phyloP scores from a whole-genome alignment of 208 protist genomes.

The Trypanosoma congolense region DNA sequence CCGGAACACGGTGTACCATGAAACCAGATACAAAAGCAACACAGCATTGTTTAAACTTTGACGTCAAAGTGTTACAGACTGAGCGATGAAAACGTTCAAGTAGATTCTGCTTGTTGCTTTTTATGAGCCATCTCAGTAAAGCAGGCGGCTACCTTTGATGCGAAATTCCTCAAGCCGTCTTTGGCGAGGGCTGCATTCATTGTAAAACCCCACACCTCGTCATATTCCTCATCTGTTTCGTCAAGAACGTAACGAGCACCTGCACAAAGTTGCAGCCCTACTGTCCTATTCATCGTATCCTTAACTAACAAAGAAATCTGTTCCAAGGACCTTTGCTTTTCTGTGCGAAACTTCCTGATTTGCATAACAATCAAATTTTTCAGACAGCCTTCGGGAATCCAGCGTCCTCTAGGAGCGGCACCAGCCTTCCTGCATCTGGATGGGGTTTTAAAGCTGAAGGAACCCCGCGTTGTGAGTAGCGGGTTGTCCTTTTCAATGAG shows the following conservation, averaged over 20 bases:
- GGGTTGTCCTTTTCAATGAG: background rate
- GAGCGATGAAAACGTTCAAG: too few species aligned
- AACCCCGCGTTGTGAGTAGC: background rate
- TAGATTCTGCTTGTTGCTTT: too few species aligned
- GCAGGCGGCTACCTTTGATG: background rate
- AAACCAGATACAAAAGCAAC: too few species aligned
- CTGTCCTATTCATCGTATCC: conserved; percentile 41
- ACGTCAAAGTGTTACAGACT: too few species aligned
- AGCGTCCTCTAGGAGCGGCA: background rate
- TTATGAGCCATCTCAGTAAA: conserved; percentile 8
- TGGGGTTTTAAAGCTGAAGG: too few species aligned
- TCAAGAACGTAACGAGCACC: conserved; percentile 71
- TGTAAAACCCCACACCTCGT: conserved; percentile 73
- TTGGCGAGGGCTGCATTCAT: conserved; percentile 49
- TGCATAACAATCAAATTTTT: conserved; percentile 38
- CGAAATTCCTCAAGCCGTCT: background rate
- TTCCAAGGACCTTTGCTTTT: conserved; percentile 50
- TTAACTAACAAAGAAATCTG: conserved; percentile 73
- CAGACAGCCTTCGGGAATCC: background rate
- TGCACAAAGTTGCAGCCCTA: conserved; percentile 83
- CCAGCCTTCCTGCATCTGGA: too few species aligned
- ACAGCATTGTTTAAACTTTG: too few species aligned
- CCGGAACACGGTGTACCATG: too few species aligned
- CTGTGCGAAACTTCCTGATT: conserved; percentile 56
- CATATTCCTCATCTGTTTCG: conserved; percentile 48